Percentiles rank a stretch among this genome's conserved stretches.
Evolutionary conservation across 192 early-diverging fungal genomes (phyloP).

Genomic region (Spinellus fusiger): DNA sequence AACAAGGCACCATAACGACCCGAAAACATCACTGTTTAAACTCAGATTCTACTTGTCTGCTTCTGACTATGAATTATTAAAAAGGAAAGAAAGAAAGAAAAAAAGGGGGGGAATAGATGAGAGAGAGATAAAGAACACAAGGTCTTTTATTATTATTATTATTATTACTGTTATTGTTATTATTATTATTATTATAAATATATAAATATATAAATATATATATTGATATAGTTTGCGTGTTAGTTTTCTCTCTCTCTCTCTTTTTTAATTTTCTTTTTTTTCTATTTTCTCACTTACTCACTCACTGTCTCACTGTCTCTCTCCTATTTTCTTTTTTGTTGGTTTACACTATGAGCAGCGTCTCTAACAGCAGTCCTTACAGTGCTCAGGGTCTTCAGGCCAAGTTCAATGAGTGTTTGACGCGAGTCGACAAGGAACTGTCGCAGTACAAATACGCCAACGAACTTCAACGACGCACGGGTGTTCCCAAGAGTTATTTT

Average conservation of each 20-base stretch:
- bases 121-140: background rate
- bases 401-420: slow-evolving; percentile 12
- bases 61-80: background rate
- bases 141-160: background rate
- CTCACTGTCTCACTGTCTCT: too few species aligned
- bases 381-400: slow-evolving; percentile 20
- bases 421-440: slow-evolving; percentile 66
- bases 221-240: too few species aligned
- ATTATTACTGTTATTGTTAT: background rate
- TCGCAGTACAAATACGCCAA: slow-evolving; percentile 57
- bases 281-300: too few species aligned
- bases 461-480: slow-evolving; percentile 66
- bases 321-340: slow-evolving; percentile 9
- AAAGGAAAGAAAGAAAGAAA: background rate
- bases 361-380: slow-evolving; percentile 37
- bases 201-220: too few species aligned
- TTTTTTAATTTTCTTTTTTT: background rate
- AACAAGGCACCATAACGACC: background rate
- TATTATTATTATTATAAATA: background rate
- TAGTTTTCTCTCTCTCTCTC: background rate
- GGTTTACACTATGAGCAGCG: slow-evolving; percentile 22
- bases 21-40: background rate
- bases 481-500: slow-evolving; percentile 89
- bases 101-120: background rate
- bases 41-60: background rate